Percentiles rank a stretch among this genome's conserved stretches.
Evolutionary conservation across 1,284 basidiomycete species (phyloP).

Genomic region (Cutaneotrichosporon daszewskae): DNA sequence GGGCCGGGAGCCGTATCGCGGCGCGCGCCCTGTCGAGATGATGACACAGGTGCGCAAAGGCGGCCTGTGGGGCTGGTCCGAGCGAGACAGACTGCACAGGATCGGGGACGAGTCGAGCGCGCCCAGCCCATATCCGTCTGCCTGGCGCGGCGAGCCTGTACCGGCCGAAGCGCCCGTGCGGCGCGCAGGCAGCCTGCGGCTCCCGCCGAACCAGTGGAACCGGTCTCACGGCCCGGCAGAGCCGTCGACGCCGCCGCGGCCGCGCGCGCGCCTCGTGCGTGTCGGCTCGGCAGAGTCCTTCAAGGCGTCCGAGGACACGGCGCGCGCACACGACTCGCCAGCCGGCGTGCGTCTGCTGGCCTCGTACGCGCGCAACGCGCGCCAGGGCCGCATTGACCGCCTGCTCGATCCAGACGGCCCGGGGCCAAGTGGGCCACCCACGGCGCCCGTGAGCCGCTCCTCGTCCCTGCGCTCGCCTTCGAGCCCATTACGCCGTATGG

Average conservation of each 20-base stretch:
- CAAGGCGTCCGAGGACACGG: conserved; percentile 26
- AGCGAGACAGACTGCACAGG: conserved; percentile 35
- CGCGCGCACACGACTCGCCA: conserved; percentile 4
- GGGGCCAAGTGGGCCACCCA: not conserved
- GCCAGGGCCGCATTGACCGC: conserved; percentile 5
- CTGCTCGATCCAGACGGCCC: conserved; percentile 1
- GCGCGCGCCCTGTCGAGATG: conserved; percentile 46
- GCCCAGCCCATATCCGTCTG: conserved; percentile 33
- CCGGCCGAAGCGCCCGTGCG: conserved; percentile 14
- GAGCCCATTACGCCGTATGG: not conserved
- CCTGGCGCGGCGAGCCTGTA: conserved; percentile 24
- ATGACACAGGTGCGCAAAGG: conserved; percentile 49
- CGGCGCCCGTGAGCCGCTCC: not conserved
- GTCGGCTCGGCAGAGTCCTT: conserved; percentile 30
- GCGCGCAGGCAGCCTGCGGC: conserved; percentile 31
- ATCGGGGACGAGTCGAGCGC: conserved; percentile 20
- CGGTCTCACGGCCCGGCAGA: too few relatives aligned
- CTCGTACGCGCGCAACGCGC: conserved; percentile 24
- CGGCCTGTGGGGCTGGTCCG: conserved; percentile 50
- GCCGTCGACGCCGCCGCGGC: conserved; percentile 17
- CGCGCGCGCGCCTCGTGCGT: conserved; percentile 6
- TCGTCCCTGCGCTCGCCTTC: not conserved
- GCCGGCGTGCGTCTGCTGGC: conserved; percentile 33
- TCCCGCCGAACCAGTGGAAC: conserved; percentile 13
- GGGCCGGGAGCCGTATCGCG: conserved; percentile 50